Evolutionary conservation across 176 grass and related monocot genomes (phyloP).

Genomic region (Metroxylon sagu): DNA sequence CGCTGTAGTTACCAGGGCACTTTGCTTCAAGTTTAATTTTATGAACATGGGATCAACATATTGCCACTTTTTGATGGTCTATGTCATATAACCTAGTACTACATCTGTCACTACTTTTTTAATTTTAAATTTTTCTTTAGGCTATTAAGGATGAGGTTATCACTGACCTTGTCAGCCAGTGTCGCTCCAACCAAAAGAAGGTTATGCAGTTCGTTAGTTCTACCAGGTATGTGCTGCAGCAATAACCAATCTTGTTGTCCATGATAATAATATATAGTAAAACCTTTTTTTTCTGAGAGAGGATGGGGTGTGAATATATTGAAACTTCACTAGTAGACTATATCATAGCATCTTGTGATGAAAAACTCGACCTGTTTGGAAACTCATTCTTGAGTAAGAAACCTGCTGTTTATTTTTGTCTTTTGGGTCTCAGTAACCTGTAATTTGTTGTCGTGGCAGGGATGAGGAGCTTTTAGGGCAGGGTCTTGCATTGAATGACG

Average conservation of each 20-base stretch:
- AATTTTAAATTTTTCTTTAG: constrained; percentile 25
- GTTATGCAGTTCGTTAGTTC: constrained; percentile 49
- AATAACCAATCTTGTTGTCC: no score
- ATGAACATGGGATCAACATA: no score
- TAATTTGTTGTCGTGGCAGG: constrained; percentile 20
- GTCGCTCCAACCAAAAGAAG: constrained; percentile 54
- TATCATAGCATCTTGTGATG: no score
- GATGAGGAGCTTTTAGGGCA: constrained; percentile 61
- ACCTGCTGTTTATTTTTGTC: neutral
- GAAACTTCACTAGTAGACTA: no score
- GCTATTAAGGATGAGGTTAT: constrained; percentile 81
- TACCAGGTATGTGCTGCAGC: constrained; percentile 35
- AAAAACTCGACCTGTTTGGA: no score
- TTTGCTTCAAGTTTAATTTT: no score
- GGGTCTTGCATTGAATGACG: constrained; percentile 77
- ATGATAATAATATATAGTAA: no score
- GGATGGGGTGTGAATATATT: no score
- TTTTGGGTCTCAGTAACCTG: neutral
- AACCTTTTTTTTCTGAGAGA: no score
- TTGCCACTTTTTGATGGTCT: no score
- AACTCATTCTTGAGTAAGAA: no score
- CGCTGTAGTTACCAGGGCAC: no score
- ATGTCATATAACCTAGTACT: neutral
- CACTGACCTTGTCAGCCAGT: constrained; percentile 58
- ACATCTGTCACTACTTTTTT: neutral